Evolutionary conservation across 257 asterid genomes (phyloP), one percentile per base, ranked within the genome.

Genomic region (Solanum pennellii): DNA sequence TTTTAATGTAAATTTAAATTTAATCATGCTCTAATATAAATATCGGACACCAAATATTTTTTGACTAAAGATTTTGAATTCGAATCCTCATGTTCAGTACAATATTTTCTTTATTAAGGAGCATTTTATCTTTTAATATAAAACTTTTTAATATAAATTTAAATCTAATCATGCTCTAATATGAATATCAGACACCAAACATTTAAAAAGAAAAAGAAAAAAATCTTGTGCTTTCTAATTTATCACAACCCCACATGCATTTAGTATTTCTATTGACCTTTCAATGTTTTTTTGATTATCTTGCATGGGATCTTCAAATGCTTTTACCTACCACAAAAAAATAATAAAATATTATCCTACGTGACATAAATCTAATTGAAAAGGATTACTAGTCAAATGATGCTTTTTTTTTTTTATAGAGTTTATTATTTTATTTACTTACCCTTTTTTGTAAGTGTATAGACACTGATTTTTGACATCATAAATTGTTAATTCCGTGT

Each of bases 41-140:
- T 29, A 33, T 33, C 5, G 4, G 5, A 33, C 35, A 33, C 5
- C 1, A 33, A 33, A 33, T 5, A 33, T 33, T 15, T 33, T 31
- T 31, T 5, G 5, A 47, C 8, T 5, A 47, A 7, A 47, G 1
- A 15, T 47, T 31, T 31, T 31, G 31, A 29, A 29, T 47, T 47
- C 6, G 2, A 12, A 12, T 4, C 3, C 8, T 14, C 29, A 27
- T 27, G 29, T 27, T 27, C 29, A 27, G 2, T 47, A 14, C 1
- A 7, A 14, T 1, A 15, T 47, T 5, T 0, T 0, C 20, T 14
- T 47, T 47, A 20, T 47, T 47, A 47, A 7, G 20, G 3, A 47
- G 0, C 2, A 0, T 14, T 47, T 27, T 27, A 47, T 7, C 3
- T 0, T 7, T 47, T 0, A 47, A 47, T 47, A 0, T 47, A 15